A percentile compares a stretch with the other conserved stretches of the same genome.
Conservation (phyloP, 1,139 yeast genomes). For the Hansenula sp. region DNA sequence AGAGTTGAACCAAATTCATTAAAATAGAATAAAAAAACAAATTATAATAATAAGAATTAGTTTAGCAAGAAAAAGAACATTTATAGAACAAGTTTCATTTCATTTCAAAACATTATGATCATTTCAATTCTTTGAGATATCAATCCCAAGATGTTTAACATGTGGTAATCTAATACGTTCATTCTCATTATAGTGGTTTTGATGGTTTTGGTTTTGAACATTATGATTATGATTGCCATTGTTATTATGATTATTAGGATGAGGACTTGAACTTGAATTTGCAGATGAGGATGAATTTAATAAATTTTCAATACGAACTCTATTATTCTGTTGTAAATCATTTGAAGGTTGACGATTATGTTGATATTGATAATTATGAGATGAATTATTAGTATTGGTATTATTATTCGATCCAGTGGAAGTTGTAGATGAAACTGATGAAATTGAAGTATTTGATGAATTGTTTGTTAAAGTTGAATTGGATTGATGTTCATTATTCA, state of each 20-base stretch:
- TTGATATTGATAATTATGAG: conserved; percentile 4
- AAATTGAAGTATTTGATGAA: not conserved
- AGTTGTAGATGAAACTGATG: conserved; percentile 2
- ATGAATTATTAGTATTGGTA: not conserved
- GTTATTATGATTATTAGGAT: not conserved
- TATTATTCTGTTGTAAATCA: not conserved
- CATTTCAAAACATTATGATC: not conserved
- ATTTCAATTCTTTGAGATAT: not conserved
- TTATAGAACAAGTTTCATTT: not conserved
- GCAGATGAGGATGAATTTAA: not conserved
- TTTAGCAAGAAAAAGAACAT: too few relatives aligned
- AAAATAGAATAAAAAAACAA: too few relatives aligned
- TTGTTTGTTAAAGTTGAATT: not conserved
- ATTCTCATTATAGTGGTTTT: conserved; percentile 1
- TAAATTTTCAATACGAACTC: conserved; percentile 1
- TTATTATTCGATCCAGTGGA: not conserved
- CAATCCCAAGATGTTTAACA: conserved; percentile 18
- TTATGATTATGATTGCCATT: not conserved
- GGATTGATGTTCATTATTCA: conserved; percentile 5
- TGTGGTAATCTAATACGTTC: conserved; percentile 15
- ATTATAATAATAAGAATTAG: too few relatives aligned
- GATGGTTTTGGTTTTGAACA: not conserved
- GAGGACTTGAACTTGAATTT: not conserved
- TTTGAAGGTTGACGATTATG: conserved; percentile 1
- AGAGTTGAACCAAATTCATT: too few relatives aligned